Evolutionary conservation across 1,284 basidiomycete species (phyloP).

Genomic region (Fomitopsis palustris): DNA sequence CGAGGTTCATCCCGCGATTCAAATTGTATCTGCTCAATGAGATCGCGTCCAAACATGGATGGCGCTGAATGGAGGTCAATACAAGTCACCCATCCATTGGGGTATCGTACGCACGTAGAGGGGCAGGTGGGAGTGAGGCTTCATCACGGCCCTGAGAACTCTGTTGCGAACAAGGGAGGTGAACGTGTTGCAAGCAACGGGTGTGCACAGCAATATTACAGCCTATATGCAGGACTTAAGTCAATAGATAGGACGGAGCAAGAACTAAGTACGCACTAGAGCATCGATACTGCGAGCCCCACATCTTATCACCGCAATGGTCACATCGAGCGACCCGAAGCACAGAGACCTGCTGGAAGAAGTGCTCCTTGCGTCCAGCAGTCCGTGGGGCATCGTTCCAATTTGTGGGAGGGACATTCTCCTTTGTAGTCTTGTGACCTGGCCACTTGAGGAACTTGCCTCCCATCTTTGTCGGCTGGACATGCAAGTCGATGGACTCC

Average conservation of each 20-base stretch:
- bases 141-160: slow-evolving; percentile 28
- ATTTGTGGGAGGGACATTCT: slow-evolving; percentile 15
- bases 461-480: slow-evolving; percentile 36
- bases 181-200: slow-evolving; percentile 63
- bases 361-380: slow-evolving; percentile 52
- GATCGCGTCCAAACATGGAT: slow-evolving; percentile 89
- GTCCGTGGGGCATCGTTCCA: slow-evolving; percentile 27
- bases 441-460: slow-evolving; percentile 67
- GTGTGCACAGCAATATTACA: slow-evolving; percentile 75
- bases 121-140: slow-evolving; percentile 29
- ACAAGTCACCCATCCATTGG: not conserved
- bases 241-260: not conserved
- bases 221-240: slow-evolving; percentile 33
- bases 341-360: slow-evolving; percentile 88
- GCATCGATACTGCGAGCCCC: slow-evolving; percentile 93
- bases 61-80: slow-evolving; percentile 46
- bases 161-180: slow-evolving; percentile 54
- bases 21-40: slow-evolving; percentile 77
- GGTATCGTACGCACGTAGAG: slow-evolving; percentile 47
- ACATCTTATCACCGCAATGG: slow-evolving; percentile 97
- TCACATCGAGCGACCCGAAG: slow-evolving; percentile 91
- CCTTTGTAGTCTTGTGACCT: slow-evolving; percentile 32
- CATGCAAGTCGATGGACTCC: slow-evolving; percentile 30
- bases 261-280: slow-evolving; percentile 51
- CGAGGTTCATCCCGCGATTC: slow-evolving; percentile 65